Evolutionary conservation across 441 rosid genomes (phyloP).

Genomic region (Populus hybrid): DNA sequence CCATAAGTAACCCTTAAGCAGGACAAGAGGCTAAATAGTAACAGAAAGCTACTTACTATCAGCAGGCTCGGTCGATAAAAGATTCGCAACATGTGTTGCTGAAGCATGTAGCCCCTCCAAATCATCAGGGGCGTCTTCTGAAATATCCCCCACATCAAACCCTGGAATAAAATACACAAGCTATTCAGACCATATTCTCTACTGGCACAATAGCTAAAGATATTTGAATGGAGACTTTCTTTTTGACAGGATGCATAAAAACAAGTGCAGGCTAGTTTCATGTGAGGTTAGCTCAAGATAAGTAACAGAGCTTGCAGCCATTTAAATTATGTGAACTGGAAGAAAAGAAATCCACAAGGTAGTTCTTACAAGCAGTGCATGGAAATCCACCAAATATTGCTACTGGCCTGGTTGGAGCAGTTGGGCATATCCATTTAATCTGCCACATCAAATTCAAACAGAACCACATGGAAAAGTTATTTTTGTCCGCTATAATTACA

Average conservation of each 20-base stretch:
- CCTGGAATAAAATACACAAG: conserved; percentile 41
- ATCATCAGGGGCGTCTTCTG: conserved; percentile 76
- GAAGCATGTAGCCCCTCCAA: conserved; percentile 82
- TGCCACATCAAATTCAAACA: conserved; percentile 24
- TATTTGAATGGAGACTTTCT: background rate
- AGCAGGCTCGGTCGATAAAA: conserved; percentile 81
- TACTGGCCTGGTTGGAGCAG: conserved; percentile 86
- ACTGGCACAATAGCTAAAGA: background rate
- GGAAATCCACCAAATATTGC: conserved; percentile 79
- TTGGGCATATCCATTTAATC: conserved; percentile 97
- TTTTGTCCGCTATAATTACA: background rate
- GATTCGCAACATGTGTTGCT: conserved; percentile 78
- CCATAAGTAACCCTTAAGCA: background rate
- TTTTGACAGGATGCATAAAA: background rate
- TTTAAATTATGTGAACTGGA: background rate
- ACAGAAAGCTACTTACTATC: conserved; percentile 50
- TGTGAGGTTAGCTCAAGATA: background rate
- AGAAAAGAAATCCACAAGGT: background rate
- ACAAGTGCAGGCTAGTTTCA: background rate
- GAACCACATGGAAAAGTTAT: conserved; percentile 7
- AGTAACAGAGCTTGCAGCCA: background rate
- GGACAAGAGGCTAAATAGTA: conserved; percentile 4
- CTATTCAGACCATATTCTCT: conserved; percentile 1
- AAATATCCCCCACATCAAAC: conserved; percentile 77
- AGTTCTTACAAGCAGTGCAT: conserved; percentile 80